Base-by-base conservation (phyloP, 768 basidiomycete species). In the Rhodotorula babjevae region DNA sequence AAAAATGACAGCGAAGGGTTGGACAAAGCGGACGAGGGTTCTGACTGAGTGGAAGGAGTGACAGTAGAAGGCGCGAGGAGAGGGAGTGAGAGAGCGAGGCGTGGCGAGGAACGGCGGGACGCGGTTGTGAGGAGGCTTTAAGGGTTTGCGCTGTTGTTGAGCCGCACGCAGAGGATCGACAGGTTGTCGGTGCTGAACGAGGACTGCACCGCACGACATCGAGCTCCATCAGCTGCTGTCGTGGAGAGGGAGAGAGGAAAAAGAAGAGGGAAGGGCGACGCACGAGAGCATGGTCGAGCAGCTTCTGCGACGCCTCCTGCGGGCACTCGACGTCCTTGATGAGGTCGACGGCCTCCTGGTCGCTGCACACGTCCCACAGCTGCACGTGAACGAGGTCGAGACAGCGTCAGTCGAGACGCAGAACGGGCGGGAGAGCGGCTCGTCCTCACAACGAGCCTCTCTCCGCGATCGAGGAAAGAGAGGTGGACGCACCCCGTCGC, bases 331-430 rank as follows among this genome's bases (percentile, higher is more conserved):
- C 82, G 25, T 75, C 66, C 42, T 87, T 87, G 64, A 96, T 86
- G 63, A 95, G 86, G 67, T 97, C 90, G 49, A 95, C 88, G 8
- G 94, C 94, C 53, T 85, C 86, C 81, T 98, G 93, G 81, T 99
- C 96, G 55, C 87, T 88, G 52, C 89, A 86, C 27, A 99, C 91
- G 81, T 99, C 96, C 96, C 96, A 99, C 1, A 99, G 85, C 76
- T 74, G 64, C 18, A 0, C 9, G 29, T n/a, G 21, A 19, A 19
- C 2, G 40, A 9, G 25, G 27, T 10, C 6, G 49, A 16, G 14
- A n/a, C 2, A 11, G 4, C 10, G 11, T 33, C 55, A 40, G 42
- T n/a, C n/a, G n/a, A n/a, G n/a, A n/a, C n/a, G n/a, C n/a, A n/a
- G n/a, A n/a, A n/a, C n/a, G n/a, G n/a, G n/a, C n/a, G n/a, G n/a